phyloP scores from a whole-genome alignment of 257 asterid species.

The Solanum commersonii region DNA sequence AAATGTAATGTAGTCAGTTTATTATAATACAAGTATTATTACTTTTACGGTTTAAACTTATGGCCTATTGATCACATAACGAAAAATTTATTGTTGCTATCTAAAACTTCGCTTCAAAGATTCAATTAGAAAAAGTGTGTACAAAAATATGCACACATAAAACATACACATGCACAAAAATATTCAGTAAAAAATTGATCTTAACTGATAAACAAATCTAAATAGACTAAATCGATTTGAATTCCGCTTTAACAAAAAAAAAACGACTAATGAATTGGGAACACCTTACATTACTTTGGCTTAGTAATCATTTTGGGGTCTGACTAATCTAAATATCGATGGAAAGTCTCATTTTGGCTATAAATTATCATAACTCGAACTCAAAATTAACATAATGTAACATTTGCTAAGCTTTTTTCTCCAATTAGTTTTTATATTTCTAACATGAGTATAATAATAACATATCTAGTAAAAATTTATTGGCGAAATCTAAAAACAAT shows the following conservation, averaged over 20 bases:
- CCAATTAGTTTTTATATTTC: background rate
- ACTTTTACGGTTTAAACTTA: no score
- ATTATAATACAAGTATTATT: no score
- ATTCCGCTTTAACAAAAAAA: background rate
- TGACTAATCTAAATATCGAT: background rate
- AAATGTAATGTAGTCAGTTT: no score
- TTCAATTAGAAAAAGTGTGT: background rate
- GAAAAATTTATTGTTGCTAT: no score
- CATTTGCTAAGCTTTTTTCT: background rate
- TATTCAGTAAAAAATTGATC: background rate
- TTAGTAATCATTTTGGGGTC: background rate
- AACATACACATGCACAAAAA: background rate
- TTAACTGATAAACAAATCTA: background rate
- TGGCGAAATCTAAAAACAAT: background rate
- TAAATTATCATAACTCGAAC: background rate
- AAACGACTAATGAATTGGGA: background rate
- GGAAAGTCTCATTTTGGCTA: rapidly evolving
- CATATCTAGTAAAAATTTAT: rapidly evolving
- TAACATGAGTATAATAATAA: background rate
- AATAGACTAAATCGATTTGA: background rate
- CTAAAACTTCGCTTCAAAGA: no score
- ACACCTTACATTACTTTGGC: background rate
- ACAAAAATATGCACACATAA: background rate
- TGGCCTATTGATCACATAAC: no score
- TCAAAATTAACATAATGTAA: background rate